Base-by-base conservation (phyloP, 2,329 filamentous ascomycete genomes). In the Colletotrichum magnum region DNA sequence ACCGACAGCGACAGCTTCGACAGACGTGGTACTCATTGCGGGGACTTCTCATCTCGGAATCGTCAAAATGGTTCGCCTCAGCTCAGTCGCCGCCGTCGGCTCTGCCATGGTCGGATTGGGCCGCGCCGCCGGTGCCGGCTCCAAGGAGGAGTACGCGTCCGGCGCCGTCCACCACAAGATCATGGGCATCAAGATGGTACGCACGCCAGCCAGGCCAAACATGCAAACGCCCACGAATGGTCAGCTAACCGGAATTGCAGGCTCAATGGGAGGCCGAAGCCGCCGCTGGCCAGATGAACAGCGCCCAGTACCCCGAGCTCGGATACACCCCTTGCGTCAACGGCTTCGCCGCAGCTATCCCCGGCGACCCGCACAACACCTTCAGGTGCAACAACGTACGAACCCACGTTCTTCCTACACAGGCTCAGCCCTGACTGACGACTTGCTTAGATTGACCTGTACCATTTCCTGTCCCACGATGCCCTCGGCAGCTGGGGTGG, bases 351-450 rank as follows among this genome's bases (percentile, higher is more conserved):
- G 79, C 77, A 18, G 84, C 83, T 48, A 78, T 85, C 16, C 78
- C 81, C 12, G 85, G 83, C 1, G 82, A 87, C 59, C 74, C 78
- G 13, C 77, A 80, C 56, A 82, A 87, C 74, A 87, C 84, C 3
- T 87, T 86, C 74, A 75, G 75, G 41, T 87, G 85, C 76, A 80
- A 77, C 64, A 84, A 85, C 62, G 82, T 88, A 13, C 54, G 73
- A 52, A 2, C 48, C 32, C 32, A 36, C 10, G 2, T 6, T 36
- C 6, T 13, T 51, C 26, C 45, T 13, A 4, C 41, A 13, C 15
- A 7, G 9, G 2, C 16, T 16, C 15, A 0, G 10, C 5, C 3
- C 5, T 15, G 18, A 28, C 63, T 70, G 21, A 68, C 16, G 21
- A 68, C 16, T 5, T 6, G 5, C 16, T 9, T 16, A 71, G 69